Conservation (phyloP, 176 grass and related monocot genomes). For the Musa beccarii region DNA sequence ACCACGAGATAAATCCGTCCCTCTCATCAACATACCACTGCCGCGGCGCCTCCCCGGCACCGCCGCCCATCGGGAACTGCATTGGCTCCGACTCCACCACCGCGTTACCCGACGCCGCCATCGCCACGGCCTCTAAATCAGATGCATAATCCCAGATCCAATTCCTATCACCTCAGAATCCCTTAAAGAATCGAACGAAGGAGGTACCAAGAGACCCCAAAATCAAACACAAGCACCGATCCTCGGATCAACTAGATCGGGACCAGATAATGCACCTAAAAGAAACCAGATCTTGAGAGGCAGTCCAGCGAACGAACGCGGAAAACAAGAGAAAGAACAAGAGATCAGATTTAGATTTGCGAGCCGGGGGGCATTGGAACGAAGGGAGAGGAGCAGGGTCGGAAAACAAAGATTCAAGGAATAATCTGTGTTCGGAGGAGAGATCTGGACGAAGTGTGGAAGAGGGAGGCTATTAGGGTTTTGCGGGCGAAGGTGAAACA, state of each 20-base stretch:
- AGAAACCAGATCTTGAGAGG: not conserved
- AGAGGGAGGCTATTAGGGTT: not conserved
- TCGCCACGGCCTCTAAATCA: not conserved
- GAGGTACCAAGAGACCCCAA: not conserved
- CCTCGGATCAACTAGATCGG: not conserved
- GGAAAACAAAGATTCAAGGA: not conserved
- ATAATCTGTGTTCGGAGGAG: too few relatives aligned
- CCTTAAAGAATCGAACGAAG: not conserved
- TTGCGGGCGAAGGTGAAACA: not conserved
- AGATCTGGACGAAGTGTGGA: not conserved
- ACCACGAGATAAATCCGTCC: constrained; percentile 83
- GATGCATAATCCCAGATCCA: constrained; percentile 14
- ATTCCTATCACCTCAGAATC: constrained; percentile 3
- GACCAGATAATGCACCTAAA: not conserved
- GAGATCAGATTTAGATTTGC: too few relatives aligned
- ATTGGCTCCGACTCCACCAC: constrained; percentile 16
- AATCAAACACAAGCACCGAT: not conserved
- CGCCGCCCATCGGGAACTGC: not conserved
- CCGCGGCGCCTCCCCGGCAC: constrained; percentile 8
- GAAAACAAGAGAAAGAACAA: not conserved
- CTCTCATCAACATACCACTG: constrained; percentile 54
- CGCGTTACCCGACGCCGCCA: constrained; percentile 10
- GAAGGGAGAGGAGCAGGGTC: not conserved
- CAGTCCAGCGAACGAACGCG: not conserved
- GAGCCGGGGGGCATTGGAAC: not conserved